phyloP scores from a whole-genome alignment of 805 yeast species.

The Candida berthetii region DNA sequence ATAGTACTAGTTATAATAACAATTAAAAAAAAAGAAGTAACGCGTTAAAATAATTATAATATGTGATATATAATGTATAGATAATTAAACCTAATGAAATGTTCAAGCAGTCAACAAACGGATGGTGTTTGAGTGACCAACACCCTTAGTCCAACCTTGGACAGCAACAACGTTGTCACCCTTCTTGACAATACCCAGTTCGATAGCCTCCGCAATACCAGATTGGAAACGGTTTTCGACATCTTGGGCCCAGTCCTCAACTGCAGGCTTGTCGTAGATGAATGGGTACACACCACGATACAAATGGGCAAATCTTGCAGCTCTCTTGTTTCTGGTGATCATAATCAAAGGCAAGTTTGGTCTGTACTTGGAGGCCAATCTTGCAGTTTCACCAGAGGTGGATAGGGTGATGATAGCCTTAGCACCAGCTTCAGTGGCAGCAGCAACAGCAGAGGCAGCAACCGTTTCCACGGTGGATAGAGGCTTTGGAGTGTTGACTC shows the following conservation, averaged over 20 bases:
- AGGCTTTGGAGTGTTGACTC: constrained; percentile 81
- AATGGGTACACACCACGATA: constrained; percentile 99
- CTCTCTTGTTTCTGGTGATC: constrained; percentile 92
- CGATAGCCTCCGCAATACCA: constrained; percentile 87
- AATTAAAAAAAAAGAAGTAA: neutral
- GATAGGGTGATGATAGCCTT: constrained; percentile 95
- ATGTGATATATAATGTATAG: neutral
- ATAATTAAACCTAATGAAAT: too few relatives aligned
- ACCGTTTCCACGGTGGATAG: constrained; percentile 93
- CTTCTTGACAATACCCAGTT: constrained; percentile 74
- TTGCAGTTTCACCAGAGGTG: constrained; percentile 91
- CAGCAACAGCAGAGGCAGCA: constrained; percentile 95
- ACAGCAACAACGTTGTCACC: constrained; percentile 91
- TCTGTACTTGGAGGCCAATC: constrained; percentile 95
- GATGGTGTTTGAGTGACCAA: constrained; percentile 98
- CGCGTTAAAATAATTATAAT: neutral
- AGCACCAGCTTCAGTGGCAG: constrained; percentile 93
- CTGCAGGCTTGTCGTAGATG: constrained; percentile 55
- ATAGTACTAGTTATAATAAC: neutral
- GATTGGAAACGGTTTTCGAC: constrained; percentile 91
- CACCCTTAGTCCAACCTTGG: constrained; percentile 98
- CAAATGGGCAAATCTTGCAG: constrained; percentile 94
- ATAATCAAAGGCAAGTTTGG: constrained; percentile 95
- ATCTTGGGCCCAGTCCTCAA: constrained; percentile 89
- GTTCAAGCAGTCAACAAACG: constrained; percentile 78